phyloP scores from a whole-genome alignment of 768 basidiomycete species.

The Leccinellum albellum region DNA sequence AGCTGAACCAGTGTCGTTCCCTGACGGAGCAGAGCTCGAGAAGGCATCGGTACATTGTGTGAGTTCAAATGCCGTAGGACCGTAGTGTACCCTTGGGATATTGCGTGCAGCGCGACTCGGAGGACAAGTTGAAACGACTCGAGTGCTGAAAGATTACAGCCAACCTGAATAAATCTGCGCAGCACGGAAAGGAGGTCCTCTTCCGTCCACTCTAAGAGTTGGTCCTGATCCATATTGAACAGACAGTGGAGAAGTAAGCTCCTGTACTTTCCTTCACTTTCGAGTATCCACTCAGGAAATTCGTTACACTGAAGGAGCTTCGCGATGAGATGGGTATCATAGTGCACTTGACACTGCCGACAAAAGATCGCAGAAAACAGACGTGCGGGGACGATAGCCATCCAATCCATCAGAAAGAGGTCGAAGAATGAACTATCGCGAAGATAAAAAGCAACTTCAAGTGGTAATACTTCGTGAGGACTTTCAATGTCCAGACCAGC shows the following conservation, averaged over 20 bases:
- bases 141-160: neutral
- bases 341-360: neutral
- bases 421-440: neutral
- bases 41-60: neutral
- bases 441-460: neutral
- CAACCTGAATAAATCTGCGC: neutral
- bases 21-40: neutral
- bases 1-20: neutral
- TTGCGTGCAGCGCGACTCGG: neutral
- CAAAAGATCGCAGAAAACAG: neutral
- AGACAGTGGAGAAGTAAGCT: neutral
- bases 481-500: neutral
- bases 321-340: neutral
- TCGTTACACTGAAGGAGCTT: neutral
- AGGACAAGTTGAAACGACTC: neutral
- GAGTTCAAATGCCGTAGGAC: neutral
- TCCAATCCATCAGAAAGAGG: neutral
- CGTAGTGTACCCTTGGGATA: neutral
- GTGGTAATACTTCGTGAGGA: neutral
- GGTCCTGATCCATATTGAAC: no score
- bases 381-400: neutral
- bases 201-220: neutral
- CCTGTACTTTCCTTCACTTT: neutral
- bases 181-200: neutral
- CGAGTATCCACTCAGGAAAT: neutral